Conservation (phyloP, 2,329 filamentous ascomycete genomes). For the Fusarium sp. region DNA sequence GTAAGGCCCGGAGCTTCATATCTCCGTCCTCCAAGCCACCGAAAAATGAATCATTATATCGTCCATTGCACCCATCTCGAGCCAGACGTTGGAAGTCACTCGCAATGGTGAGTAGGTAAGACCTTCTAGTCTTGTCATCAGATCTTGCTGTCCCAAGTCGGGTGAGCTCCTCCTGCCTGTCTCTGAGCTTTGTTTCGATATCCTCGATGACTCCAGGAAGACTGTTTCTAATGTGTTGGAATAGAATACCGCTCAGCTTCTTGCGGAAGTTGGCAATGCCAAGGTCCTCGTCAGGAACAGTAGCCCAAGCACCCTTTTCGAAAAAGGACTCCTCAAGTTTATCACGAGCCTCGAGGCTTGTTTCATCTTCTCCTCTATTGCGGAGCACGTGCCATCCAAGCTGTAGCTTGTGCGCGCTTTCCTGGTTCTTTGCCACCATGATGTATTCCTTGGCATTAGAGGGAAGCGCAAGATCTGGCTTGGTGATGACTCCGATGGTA, state of each 20-base stretch:
- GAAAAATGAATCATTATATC: conserved; percentile 54
- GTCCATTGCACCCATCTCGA: conserved; percentile 45
- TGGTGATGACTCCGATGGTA: conserved; percentile 68
- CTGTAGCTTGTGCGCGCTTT: conserved; percentile 47
- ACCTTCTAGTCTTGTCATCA: conserved; percentile 43
- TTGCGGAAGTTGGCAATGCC: background rate
- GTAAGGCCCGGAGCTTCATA: conserved; percentile 47
- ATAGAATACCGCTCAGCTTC: background rate
- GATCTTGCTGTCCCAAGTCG: conserved; percentile 11
- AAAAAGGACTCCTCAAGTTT: conserved; percentile 50
- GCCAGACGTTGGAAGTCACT: conserved; percentile 50
- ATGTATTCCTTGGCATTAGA: conserved; percentile 57
- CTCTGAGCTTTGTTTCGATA: conserved; percentile 42
- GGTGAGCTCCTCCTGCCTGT: conserved; percentile 9
- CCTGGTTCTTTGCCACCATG: conserved; percentile 48
- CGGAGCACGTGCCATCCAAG: conserved; percentile 66
- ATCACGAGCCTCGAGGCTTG: conserved; percentile 46
- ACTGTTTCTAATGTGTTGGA: background rate
- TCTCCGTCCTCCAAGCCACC: conserved; percentile 29
- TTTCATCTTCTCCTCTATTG: conserved; percentile 56
- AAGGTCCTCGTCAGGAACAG: conserved; percentile 14
- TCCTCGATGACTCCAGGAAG: conserved; percentile 28
- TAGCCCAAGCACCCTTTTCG: conserved; percentile 43
- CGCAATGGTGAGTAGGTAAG: conserved; percentile 52
- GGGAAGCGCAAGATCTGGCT: conserved; percentile 58